Base-by-base conservation (phyloP, 306 rosid genomes). In the Prunus dulcis region DNA sequence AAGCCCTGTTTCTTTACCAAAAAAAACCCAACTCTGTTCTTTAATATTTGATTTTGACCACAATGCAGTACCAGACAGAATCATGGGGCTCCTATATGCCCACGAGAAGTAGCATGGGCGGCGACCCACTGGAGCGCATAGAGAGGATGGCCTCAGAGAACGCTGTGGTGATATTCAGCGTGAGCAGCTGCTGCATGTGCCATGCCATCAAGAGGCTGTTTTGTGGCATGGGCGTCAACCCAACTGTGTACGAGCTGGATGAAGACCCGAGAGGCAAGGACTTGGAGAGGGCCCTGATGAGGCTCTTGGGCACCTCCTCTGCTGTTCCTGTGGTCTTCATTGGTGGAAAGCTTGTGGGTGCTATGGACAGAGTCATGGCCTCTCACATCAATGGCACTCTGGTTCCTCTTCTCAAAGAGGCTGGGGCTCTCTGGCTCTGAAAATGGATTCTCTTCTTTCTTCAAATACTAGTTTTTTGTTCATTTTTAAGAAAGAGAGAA, bases 371-470 rank as follows among this genome's bases (percentile, higher is more conserved):
- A 76, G 96, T 94, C 71, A 83, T 94, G 93, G 97, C 96, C 15
- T 91, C 94, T 7, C 98, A 94, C 49, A 90, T 91, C 50, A 90
- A 86, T 71, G 96, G 98, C 66, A 64, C 95, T 5, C 95, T 94
- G 12, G 95, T 94, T 28, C 98, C 96, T 23, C 98, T 91, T 77
- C 97, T 94, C 76, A 94, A 94, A 77, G 82, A 90, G 30, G 98
- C 97, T 12, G 98, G 98, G 0, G 98, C 94, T 50, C 86, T 94
- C 41, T 94, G 98, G 97, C 98, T 93, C 53, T 87, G 79, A 77
- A 34, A 63, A 28, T 6, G 2, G 18, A 12, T 62, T 10, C 22
- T 30, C 69, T 30, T 64, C 69, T 14, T 3, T 25, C 22, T 60
- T 60, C 34, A 60, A 25, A 60, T 58, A 4, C 30, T 47, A 38